Evolutionary conservation across 1,139 yeast genomes (phyloP).

Genomic region (Nakaseomyces delphensis): DNA sequence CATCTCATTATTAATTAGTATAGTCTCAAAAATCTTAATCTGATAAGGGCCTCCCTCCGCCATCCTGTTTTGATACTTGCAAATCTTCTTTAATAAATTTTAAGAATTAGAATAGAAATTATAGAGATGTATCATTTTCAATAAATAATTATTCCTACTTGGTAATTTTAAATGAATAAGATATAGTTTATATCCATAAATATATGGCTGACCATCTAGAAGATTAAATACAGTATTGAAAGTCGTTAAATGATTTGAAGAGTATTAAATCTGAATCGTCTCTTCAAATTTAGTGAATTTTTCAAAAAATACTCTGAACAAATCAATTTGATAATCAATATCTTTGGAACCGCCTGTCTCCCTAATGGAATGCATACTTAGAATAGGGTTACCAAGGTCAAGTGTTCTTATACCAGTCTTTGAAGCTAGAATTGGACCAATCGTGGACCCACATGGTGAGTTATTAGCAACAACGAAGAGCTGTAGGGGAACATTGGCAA

Average conservation of each 20-base stretch:
- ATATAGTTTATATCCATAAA: too few species aligned
- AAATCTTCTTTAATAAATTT: too few species aligned
- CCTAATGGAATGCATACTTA: constrained; percentile 92
- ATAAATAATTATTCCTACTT: too few species aligned
- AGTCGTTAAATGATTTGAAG: background rate
- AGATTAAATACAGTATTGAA: too few species aligned
- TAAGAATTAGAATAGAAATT: too few species aligned
- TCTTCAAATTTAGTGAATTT: constrained; percentile 25
- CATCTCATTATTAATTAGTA: constrained; percentile 7
- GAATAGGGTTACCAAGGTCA: constrained; percentile 89
- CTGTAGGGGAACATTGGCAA: constrained; percentile 60
- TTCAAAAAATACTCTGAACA: constrained; percentile 59
- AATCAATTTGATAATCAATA: constrained; percentile 49
- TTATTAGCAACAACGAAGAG: constrained; percentile 86
- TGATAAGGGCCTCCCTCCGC: too few species aligned
- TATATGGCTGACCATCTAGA: too few species aligned
- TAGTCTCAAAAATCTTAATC: too few species aligned
- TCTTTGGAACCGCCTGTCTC: constrained; percentile 87
- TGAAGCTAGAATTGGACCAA: constrained; percentile 88
- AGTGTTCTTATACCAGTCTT: constrained; percentile 82
- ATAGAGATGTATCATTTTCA: too few species aligned
- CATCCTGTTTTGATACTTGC: too few species aligned
- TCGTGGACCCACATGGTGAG: constrained; percentile 92
- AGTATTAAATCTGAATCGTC: constrained; percentile 14
- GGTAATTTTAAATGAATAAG: too few species aligned